Base-by-base conservation (phyloP, 352 stramenopile species). In the Pythium graminicola region DNA sequence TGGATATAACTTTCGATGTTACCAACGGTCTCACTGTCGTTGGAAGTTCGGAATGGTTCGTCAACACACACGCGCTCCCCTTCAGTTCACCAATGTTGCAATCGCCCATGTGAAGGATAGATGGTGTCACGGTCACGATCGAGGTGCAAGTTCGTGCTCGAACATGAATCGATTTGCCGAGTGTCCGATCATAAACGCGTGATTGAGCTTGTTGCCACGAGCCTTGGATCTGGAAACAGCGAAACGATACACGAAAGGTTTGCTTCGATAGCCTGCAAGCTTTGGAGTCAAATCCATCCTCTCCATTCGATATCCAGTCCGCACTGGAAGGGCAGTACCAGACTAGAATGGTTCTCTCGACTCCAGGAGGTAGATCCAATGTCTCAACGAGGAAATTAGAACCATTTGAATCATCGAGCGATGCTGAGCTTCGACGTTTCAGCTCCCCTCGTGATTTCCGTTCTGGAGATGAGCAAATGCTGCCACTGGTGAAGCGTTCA, bases 1-100 rank as follows among this genome's bases (percentile, higher is more conserved):
- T 94, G 6, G 83, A 94, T 29, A 95, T 90, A 28, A 95, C 85
- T 61, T 94, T 93, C 8, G 82, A 93, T 23, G 81, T 92, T 45
- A 95, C 85, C 36, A 92, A 62, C 5, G 85, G 83, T 41, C 91
- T 91, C 19, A 95, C 78, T 23, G 90, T 74, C 7, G 85, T 94
- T 20, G 85, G 83, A 5, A 95, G 60, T 46, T 95, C 85, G 28
- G 85, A 93, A 53, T 94, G 83, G 38, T 95, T 95, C n/a, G 81
- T 93, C 45, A 95, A 36, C 60, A 92, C 87, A 32, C 81, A 92
- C 26, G 80, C 79, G 42, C 79, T 92, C 60, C 77, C 89, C 53
- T 91, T 93, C 16, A 94, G 48, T 43, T 95, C 85, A 29, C 85
- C 85, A 62, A 95, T 95, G 24, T 95, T 93, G 64, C 85, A 95